phyloP scores from a whole-genome alignment of 257 asterid genomes.

The Cynanchum wilfordii region DNA sequence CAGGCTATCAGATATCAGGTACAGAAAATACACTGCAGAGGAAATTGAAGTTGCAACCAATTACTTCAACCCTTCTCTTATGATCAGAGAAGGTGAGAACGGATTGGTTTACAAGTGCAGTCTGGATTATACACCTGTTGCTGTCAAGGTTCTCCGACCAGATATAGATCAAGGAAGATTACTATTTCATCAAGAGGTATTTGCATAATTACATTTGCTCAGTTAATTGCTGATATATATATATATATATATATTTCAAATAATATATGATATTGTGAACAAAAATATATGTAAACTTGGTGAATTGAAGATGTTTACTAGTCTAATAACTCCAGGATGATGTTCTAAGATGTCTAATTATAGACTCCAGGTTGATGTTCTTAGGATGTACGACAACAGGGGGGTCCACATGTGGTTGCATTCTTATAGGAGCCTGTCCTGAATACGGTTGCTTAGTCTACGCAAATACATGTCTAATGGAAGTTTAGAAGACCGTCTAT shows the following conservation, averaged over 20 bases:
- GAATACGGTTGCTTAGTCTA: constrained; percentile 91
- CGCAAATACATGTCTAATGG: constrained; percentile 86
- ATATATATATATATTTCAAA: too few species aligned
- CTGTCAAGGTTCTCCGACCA: constrained; percentile 91
- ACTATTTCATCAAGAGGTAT: constrained; percentile 94
- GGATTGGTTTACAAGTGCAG: constrained; percentile 85
- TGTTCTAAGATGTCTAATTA: constrained; percentile 73
- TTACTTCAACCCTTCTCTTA: constrained; percentile 56
- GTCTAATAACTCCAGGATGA: constrained; percentile 49
- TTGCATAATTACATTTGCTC: too few species aligned
- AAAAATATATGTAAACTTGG: too few species aligned
- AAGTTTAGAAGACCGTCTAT: constrained; percentile 81
- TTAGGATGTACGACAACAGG: too few species aligned
- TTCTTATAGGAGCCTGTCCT: constrained; percentile 93
- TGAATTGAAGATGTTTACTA: too few species aligned
- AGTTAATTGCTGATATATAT: too few species aligned
- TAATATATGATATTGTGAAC: too few species aligned
- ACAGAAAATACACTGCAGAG: constrained; percentile 75
- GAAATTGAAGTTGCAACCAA: constrained; percentile 87
- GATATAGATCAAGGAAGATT: constrained; percentile 93
- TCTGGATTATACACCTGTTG: constrained; percentile 84
- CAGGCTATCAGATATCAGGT: constrained; percentile 35
- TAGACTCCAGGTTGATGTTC: too few species aligned
- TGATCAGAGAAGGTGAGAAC: constrained; percentile 93
- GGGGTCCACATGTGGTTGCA: constrained; percentile 95